Base-by-base conservation (phyloP, 2,329 filamentous ascomycete species). In the Verticillium nubilum region DNA sequence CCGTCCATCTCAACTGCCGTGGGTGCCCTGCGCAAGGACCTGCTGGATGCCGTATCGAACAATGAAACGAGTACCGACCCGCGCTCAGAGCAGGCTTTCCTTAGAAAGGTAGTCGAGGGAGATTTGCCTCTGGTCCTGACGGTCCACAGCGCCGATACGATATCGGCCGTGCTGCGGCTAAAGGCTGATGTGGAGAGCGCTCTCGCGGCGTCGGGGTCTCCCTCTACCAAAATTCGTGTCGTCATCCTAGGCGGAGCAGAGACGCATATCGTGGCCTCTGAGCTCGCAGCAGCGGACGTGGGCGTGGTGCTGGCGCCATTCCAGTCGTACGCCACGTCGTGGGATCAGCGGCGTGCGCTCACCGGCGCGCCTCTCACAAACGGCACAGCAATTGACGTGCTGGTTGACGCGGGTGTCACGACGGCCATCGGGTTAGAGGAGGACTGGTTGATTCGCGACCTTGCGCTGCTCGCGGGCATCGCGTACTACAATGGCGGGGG, bases 281-380 rank as follows among this genome's bases (percentile, higher is more conserved):
- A 85, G 59, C 78, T 90, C 12, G 84, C 84, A 0, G 74, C 74
- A 0, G 84, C 85, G 0, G 64, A 75, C 1, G 82, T 87, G 0
- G 78, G 82, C 60, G 83, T 90, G 23, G 80, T 89, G 27, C 78
- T 90, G 1, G 76, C 81, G 0, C 86, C 86, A 1, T 69, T 87
- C 13, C 80, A 84, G 63, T 79, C 83, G 0, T 85, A 82, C 66
- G 77, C 79, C 2, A 70, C 68, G 3, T 70, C 68, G 0, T 90
- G 86, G 87, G 85, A 88, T 62, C 76, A 86, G 70, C 81, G 85
- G 0, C 81, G 86, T 2, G 80, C 84, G 0, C 74, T 89, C 12
- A 81, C 84, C 0, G 87, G 87, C 1, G 86, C 86, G 5, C 87
- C 87, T 1, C 76, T 89, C 0, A 87, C 86, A 0, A 87, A 88